A percentile compares a stretch with the other conserved stretches of the same genome.
These are phyloP conservation scores for Globisporangium ultimum DNA, from an alignment of 352 stramenopile species.

Conservation along the genomic window DNA sequence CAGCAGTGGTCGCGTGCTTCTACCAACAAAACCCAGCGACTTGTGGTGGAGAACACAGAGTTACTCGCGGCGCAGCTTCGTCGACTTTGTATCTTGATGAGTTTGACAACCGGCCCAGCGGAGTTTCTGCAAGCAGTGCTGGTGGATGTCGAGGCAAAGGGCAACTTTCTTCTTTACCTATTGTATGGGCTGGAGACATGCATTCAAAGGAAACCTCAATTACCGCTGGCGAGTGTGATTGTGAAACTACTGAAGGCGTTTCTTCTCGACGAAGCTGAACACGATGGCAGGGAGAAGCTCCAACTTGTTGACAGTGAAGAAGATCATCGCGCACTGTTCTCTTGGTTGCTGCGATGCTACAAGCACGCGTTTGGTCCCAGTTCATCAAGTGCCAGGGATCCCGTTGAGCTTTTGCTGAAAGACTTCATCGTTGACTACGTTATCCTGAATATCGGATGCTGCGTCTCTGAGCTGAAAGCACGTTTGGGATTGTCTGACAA, in stretches of 20 bases:
- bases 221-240: neutral
- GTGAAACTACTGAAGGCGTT: neutral
- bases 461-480: neutral
- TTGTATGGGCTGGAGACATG: constrained; percentile 3
- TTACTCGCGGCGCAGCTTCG: constrained; percentile 28
- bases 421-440: constrained; percentile 33
- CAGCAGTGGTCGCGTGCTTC: neutral
- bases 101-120: constrained; percentile 11
- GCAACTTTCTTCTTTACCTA: constrained; percentile 2
- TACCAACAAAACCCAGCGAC: neutral
- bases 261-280: neutral
- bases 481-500: neutral
- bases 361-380: neutral
- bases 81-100: constrained; percentile 36
- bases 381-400: neutral
- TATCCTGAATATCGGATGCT: constrained; percentile 8
- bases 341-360: constrained; percentile 20
- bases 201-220: neutral
- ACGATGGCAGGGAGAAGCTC: neutral
- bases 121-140: constrained; percentile 13
- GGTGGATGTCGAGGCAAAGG: constrained; percentile 16
- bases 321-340: constrained; percentile 19
- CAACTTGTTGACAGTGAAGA: constrained; percentile 4
- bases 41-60: neutral
- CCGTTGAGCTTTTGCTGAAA: constrained; percentile 10